Percentiles rank a stretch among this genome's conserved stretches.
phyloP scores from a whole-genome alignment of 2,329 filamentous ascomycete genomes.

The Fusarium incarnatum region DNA sequence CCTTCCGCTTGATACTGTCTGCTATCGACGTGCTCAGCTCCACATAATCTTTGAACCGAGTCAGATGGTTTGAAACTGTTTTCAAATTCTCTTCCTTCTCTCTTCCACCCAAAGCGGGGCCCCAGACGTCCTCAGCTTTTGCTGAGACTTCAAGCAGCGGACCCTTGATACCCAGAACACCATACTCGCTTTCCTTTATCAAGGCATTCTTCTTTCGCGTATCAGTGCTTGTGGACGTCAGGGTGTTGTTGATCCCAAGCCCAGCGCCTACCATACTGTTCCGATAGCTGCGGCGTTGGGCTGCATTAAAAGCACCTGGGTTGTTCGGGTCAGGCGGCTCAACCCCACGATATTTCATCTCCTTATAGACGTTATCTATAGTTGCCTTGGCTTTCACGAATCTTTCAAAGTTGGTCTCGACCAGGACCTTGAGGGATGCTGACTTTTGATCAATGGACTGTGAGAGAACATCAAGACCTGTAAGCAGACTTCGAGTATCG shows the following conservation, averaged over 20 bases:
- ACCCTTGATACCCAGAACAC: conserved; percentile 86
- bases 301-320: conserved; percentile 71
- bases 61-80: conserved; percentile 78
- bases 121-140: conserved; percentile 98
- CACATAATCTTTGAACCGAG: conserved; percentile 83
- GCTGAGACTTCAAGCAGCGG: conserved; percentile 90
- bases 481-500: conserved; percentile 82
- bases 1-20: conserved; percentile 88
- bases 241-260: conserved; percentile 53
- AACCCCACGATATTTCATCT: conserved; percentile 84
- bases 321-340: conserved; percentile 61
- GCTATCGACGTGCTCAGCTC: conserved; percentile 82
- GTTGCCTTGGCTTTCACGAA: conserved; percentile 98
- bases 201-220: conserved; percentile 87
- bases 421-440: conserved; percentile 92
- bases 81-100: conserved; percentile 92
- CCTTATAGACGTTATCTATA: conserved; percentile 98
- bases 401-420: conserved; percentile 97
- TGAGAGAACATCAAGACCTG: conserved; percentile 86
- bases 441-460: conserved; percentile 97
- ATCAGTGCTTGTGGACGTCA: conserved; percentile 59
- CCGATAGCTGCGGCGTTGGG: conserved; percentile 75
- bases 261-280: conserved; percentile 58
- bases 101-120: conserved; percentile 88
- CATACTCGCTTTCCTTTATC: conserved; percentile 91